Conservation (phyloP, 371 early-diverging fungal species). For the Saksenaea vasiformis region DNA sequence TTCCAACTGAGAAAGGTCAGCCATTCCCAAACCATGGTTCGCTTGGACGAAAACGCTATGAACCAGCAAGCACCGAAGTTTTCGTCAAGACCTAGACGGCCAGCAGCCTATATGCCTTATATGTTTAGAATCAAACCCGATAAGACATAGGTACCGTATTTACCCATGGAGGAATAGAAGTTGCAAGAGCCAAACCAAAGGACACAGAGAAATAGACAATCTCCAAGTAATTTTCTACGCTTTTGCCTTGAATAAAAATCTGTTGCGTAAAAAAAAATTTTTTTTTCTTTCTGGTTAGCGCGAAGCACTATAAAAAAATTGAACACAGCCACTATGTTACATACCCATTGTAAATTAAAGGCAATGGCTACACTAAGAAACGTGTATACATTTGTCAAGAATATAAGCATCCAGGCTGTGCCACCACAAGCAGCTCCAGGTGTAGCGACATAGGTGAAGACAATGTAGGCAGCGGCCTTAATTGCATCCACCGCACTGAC, state of each 20-base stretch:
- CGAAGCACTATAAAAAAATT: background rate
- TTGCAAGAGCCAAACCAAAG: conserved; percentile 8
- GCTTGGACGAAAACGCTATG: conserved; percentile 10
- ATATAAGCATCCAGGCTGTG: conserved; percentile 16
- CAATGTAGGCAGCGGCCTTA: conserved; percentile 16
- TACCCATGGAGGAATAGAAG: conserved; percentile 17
- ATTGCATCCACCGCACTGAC: conserved; percentile 16
- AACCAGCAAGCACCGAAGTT: conserved; percentile 19
- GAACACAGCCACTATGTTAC: background rate
- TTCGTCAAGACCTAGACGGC: conserved; percentile 15
- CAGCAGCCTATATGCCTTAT: conserved; percentile 8
- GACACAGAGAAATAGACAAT: conserved; percentile 8
- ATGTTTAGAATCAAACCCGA: background rate
- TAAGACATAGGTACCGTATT: background rate
- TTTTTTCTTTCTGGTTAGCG: background rate
- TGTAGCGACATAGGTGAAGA: conserved; percentile 16
- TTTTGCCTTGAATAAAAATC: conserved; percentile 14
- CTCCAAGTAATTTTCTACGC: conserved; percentile 7
- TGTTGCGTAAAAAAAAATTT: conserved; percentile 1
- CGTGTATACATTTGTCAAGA: conserved; percentile 17
- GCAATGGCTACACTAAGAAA: conserved; percentile 18
- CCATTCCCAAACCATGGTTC: conserved; percentile 17
- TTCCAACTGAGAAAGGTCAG: conserved; percentile 14
- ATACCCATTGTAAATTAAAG: conserved; percentile 20
- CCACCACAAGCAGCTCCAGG: conserved; percentile 15